Evolutionary conservation across 1,139 yeast genomes (phyloP), one percentile per base, ranked within the genome.

Genomic region (Kodamaea fungicola): DNA sequence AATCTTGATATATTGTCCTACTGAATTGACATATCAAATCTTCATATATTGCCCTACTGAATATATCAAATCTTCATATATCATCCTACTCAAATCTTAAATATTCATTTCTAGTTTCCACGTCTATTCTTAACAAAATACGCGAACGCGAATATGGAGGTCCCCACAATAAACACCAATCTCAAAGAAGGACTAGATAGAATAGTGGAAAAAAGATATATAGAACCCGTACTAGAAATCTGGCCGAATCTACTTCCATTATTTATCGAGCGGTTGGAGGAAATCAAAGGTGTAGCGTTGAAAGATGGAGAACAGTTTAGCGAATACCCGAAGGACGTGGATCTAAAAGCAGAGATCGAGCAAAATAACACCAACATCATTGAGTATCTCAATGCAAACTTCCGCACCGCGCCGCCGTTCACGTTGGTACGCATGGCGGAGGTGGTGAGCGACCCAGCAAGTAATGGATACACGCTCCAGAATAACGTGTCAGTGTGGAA

Each of bases 381-480:
- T 10, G 34, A 39, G 1, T 44, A 51, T 22, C 47, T 74, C 27
- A 28, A 39, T 1, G 42, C 35, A 3, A 51, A 50, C 28, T 77
- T 74, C 45, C 16, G 41, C 1, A 43, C 47, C 1, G 42, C 52
- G 2, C 82, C 86, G 1, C 88, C 87, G 0, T 81, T 78, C 53
- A 80, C 86, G 0, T 50, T 78, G 2, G 64, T 69, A 33, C 55
- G 88, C 37, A 46, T 81, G 7, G 72, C 80, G 0, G 88, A 82
- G 51, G 54, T 82, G 12, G 43, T 80, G 2, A 35, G 55, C 1
- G 54, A 61, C 9, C 82, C 83, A 0, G 44, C 43, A 12, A 37
- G 36, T 2, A 54, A 60, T 38, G 62, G 64, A 16, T 67, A 66
- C 46, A 61, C 61, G 30, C 44, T 69, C 3, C 48, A 45, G 2